phyloP scores from a whole-genome alignment of 108 stramenopile species.

The Nitzschia sp. region DNA sequence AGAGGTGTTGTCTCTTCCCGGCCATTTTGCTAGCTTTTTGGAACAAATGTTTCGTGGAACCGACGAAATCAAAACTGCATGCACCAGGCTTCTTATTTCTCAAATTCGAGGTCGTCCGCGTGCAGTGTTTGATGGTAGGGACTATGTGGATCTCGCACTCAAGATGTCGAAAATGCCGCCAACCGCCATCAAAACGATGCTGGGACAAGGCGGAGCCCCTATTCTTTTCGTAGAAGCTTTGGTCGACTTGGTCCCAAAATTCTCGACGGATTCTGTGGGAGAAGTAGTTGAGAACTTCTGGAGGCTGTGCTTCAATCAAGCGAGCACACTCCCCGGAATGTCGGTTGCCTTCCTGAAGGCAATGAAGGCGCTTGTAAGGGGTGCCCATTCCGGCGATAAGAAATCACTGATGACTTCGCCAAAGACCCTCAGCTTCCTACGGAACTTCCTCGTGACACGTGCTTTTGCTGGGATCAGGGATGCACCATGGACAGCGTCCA shows the following conservation, averaged over 20 bases:
- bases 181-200: constrained; percentile 22
- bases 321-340: constrained; percentile 29
- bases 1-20: constrained; percentile 44
- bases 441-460: constrained; percentile 36
- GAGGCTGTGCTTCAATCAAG: constrained; percentile 41
- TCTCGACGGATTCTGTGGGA: constrained; percentile 52
- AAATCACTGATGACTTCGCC: constrained; percentile 43
- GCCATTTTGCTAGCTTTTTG: constrained; percentile 43
- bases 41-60: constrained; percentile 39
- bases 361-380: constrained; percentile 26
- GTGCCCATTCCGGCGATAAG: constrained; percentile 12
- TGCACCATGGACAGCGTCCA: constrained; percentile 17
- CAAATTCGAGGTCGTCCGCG: constrained; percentile 66
- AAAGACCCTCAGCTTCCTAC: constrained; percentile 43
- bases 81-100: constrained; percentile 53
- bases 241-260: constrained; percentile 46
- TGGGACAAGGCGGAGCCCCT: constrained; percentile 35
- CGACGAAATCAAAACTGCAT: constrained; percentile 38
- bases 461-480: constrained; percentile 49
- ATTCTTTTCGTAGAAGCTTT: constrained; percentile 43
- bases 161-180: constrained; percentile 49
- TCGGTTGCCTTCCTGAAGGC: constrained; percentile 22
- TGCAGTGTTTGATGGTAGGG: constrained; percentile 70
- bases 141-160: constrained; percentile 55
- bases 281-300: constrained; percentile 43